These are phyloP conservation scores for Microbotryum silenes-acaulis DNA, from an alignment of 1,284 basidiomycete species.

Conservation along the genomic window DNA sequence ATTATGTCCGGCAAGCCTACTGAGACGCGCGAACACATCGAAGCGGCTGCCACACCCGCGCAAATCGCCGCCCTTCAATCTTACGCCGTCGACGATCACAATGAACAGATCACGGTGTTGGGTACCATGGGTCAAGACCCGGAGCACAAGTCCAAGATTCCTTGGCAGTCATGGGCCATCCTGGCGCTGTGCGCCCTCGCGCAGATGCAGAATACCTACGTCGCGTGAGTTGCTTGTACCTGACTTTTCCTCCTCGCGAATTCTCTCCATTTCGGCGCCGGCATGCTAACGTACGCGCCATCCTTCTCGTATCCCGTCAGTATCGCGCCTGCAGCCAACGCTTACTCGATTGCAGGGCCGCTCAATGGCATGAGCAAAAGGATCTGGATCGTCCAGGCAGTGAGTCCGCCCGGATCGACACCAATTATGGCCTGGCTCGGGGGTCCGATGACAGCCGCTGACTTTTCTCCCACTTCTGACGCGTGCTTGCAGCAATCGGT, in stretches of 20 bases:
- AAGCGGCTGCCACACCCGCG: not conserved
- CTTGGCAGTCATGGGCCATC: slow-evolving; percentile 3
- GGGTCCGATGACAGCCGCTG: not conserved
- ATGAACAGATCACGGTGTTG: slow-evolving; percentile 7
- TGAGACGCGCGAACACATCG: not conserved
- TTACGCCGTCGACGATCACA: slow-evolving; percentile 10
- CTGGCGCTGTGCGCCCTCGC: slow-evolving; percentile 6
- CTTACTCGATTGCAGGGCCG: slow-evolving; percentile 8
- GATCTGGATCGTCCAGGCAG: slow-evolving; percentile 19
- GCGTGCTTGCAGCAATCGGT: slow-evolving; percentile 1
- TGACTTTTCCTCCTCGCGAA: not conserved
- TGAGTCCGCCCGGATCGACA: not conserved
- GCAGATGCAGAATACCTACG: slow-evolving; percentile 10
- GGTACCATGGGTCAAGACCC: slow-evolving; percentile 16
- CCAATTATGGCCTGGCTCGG: not conserved
- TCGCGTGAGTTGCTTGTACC: not conserved
- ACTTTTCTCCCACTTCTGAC: not conserved
- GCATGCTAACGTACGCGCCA: too few relatives aligned
- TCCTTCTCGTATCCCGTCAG: not conserved
- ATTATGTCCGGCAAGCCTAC: slow-evolving; percentile 7
- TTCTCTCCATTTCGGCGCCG: not conserved
- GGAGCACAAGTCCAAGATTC: slow-evolving; percentile 1
- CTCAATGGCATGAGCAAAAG: slow-evolving; percentile 7
- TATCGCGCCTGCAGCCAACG: slow-evolving; percentile 11
- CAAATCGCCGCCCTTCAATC: not conserved